phyloP scores from a whole-genome alignment of 352 stramenopile genomes.

The Globisporangium radiosum region DNA sequence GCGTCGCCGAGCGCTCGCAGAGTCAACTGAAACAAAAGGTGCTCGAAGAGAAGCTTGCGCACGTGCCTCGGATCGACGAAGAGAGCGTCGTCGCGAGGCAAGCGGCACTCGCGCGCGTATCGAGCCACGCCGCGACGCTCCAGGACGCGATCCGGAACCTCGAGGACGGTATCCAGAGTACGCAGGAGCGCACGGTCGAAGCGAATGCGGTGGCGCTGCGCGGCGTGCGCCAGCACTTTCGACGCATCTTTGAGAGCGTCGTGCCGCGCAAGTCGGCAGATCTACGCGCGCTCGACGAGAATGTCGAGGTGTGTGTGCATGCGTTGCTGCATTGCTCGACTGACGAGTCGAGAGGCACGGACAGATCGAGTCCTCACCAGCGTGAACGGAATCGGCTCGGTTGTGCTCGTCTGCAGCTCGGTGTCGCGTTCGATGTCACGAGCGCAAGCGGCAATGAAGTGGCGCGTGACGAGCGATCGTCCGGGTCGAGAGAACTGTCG shows the following conservation, averaged over 20 bases:
- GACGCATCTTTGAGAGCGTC: slow-evolving; percentile 19
- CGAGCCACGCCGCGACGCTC: slow-evolving; percentile 8
- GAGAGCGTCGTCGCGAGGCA: not conserved
- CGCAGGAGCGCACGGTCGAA: slow-evolving; percentile 15
- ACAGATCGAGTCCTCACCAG: no score
- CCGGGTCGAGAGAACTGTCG: slow-evolving; percentile 21
- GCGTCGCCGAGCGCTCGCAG: not conserved
- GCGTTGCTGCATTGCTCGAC: not conserved
- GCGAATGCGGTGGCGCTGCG: slow-evolving; percentile 22
- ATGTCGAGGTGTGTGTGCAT: slow-evolving; percentile 16
- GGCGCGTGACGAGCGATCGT: not conserved
- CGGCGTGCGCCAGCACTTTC: slow-evolving; percentile 12
- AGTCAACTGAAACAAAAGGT: not conserved
- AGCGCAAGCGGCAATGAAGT: not conserved
- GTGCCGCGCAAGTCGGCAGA: slow-evolving; percentile 19
- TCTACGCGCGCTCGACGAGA: slow-evolving; percentile 1
- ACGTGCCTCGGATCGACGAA: not conserved
- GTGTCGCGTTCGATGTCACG: not conserved
- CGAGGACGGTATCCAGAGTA: slow-evolving; percentile 19
- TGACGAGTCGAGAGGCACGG: no score
- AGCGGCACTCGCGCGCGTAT: not conserved
- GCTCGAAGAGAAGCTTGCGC: slow-evolving; percentile 4
- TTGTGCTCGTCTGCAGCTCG: not conserved
- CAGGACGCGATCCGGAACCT: slow-evolving; percentile 14
- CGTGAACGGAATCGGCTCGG: no score